Conservation (phyloP, 345 rosid genomes). For the Eucalyptus lansdowneana region DNA sequence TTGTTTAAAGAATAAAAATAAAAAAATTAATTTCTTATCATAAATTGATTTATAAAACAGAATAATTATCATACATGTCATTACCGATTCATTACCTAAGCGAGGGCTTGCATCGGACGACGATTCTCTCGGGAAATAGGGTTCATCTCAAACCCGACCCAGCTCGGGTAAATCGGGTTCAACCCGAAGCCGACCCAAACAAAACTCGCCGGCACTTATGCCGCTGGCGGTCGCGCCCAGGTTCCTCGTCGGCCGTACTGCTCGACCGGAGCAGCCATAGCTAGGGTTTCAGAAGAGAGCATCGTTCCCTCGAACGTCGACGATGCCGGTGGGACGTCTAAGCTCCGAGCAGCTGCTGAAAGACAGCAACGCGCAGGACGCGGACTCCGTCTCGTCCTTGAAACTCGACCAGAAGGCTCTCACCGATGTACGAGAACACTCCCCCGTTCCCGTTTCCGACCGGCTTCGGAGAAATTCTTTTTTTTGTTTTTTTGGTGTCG, state of each 20-base stretch:
- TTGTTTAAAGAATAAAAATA: too few species aligned
- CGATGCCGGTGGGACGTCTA: constrained; percentile 25
- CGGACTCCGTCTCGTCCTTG: constrained; percentile 40
- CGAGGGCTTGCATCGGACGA: background rate
- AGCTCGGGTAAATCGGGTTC: background rate
- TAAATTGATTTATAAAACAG: too few species aligned
- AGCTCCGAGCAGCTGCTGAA: constrained; percentile 47
- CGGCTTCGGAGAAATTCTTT: background rate
- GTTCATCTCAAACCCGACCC: background rate
- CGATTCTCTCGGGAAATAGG: background rate
- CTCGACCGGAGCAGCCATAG: background rate
- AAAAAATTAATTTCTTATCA: too few species aligned
- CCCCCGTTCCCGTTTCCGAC: background rate
- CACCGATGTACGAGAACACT: constrained; percentile 30
- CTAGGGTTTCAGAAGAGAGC: constrained; percentile 3
- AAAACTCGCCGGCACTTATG: background rate
- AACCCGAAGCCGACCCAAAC: background rate
- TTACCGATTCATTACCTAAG: background rate
- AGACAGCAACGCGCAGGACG: constrained; percentile 37
- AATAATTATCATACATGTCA: accelerated
- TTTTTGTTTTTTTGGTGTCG: background rate
- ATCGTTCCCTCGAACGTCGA: background rate
- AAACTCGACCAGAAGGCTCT: constrained; percentile 65
- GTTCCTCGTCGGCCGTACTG: background rate
- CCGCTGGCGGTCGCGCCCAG: background rate